These are phyloP conservation scores for Circinella umbellata DNA, from an alignment of 371 early-diverging fungal species.

Conservation along the genomic window DNA sequence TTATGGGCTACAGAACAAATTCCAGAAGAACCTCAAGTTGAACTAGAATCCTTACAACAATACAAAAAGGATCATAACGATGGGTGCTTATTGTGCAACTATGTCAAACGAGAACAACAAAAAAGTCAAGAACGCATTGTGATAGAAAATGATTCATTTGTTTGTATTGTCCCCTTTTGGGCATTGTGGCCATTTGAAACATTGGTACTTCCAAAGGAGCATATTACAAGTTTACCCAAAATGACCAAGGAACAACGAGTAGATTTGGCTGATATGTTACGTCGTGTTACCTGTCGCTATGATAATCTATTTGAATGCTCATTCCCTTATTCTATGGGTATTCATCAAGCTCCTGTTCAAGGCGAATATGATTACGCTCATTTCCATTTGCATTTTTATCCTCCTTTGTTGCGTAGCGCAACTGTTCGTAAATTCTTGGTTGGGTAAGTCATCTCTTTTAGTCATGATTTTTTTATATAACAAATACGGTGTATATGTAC, in stretches of 20 bases:
- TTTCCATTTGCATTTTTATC: constrained; percentile 94
- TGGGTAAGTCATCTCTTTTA: constrained; percentile 57
- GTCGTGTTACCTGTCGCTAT: constrained; percentile 80
- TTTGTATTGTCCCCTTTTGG: constrained; percentile 93
- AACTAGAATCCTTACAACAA: constrained; percentile 68
- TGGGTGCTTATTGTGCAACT: constrained; percentile 81
- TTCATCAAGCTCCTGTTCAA: constrained; percentile 81
- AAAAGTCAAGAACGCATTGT: constrained; percentile 67
- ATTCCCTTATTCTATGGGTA: constrained; percentile 97
- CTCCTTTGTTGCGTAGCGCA: constrained; percentile 87
- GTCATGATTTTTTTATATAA: background rate
- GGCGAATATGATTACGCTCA: constrained; percentile 62
- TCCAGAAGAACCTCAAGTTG: constrained; percentile 78
- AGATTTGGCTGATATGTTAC: constrained; percentile 79
- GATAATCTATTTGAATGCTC: constrained; percentile 89
- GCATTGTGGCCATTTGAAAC: constrained; percentile 96
- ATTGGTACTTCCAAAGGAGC: constrained; percentile 77
- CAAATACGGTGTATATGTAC: too few relatives aligned
- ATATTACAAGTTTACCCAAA: constrained; percentile 62
- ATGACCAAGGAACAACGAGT: constrained; percentile 38
- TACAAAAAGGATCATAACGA: constrained; percentile 44
- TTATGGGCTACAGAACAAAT: constrained; percentile 89
- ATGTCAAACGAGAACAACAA: constrained; percentile 66
- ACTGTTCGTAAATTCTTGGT: constrained; percentile 94
- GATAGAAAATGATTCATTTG: constrained; percentile 77